Base-by-base conservation (phyloP, 176 grass and related monocot species). In the Ensete ventricosum region DNA sequence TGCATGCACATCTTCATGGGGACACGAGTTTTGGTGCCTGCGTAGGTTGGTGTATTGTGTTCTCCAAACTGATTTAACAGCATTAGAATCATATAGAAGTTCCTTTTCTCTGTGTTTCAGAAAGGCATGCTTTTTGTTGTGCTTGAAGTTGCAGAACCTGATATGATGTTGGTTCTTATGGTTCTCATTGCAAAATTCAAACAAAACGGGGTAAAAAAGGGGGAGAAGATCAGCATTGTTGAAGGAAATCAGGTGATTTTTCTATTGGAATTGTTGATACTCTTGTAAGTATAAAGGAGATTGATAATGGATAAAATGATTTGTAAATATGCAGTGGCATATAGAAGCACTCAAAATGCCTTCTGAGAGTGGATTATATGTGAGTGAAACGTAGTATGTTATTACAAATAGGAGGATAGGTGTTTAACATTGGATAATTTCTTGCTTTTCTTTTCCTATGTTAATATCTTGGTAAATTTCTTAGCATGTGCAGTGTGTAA, bases 1-100 rank as follows among this genome's bases (percentile, higher is more conserved):
- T 99, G 91, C 73, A 77, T 99, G 71, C 88, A 89, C 82, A 83
- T 91, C 21, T 79, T 91, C 74, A 83, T 86, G 78, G 75, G 88
- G 52, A 81, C 83, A 19, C 81, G 77, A n/a, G 13, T 91, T 79
- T 69, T 89, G 81, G 81, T 79, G 54, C 84, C 78, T 1, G 79
- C 76, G 76, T 89, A 77, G 85, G 17, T 52, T 62, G 68, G 12
- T 14, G 2, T 43, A 20, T 72, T 52, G 23, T 16, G 53, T 74
- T 34, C 20, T 55, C 12, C 54, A 72, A 34, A 12, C 22, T 58
- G 52, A 69, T 24, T 57, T 25, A 16, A 55, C 1, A 1, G 17
- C 1, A 8, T 76, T 76, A n/a, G 54, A 54, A 55, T 53, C 1
- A 14, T 19, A 53, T 79, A 72, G 52, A 20, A 53, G 53, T 52